Base-by-base conservation (phyloP, 2,329 filamentous ascomycete genomes). In the Xylogone sp. region DNA sequence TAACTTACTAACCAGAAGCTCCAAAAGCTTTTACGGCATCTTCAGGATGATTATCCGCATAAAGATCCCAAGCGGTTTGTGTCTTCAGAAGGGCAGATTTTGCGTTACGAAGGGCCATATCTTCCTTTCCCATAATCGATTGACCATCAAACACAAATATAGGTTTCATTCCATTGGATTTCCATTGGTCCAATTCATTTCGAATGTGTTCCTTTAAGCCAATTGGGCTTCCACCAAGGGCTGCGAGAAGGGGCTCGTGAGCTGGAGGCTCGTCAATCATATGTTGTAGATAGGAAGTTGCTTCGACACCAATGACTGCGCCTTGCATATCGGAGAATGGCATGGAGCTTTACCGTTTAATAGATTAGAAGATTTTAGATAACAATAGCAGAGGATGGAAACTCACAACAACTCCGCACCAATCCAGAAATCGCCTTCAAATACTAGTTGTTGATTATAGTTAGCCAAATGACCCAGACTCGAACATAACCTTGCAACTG, bases 81-180 rank as follows among this genome's bases (percentile, higher is more conserved):
- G 90, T 90, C 59, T 86, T 84, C 55, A 80, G 71, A 56, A 86
- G 84, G 58, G 90, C 87, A 24, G 77, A 76, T 46, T 79, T 79
- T 21, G 82, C 82, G 44, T 82, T 81, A 58, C 83, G 79, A 50
- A 87, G 77, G 21, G 84, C 75, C 53, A 85, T 77, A 45, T 88
- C 83, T 62, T 92, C 86, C 63, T 88, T 87, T 52, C 87, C 88
- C 39, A 84, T 84, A 54, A 91, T 80, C 39, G 90, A 83, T 62
- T 96, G 82, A 31, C 94, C 94, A 68, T 93, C 89, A 70, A 99
- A 99, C 48, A 99, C 79, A 68, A 99, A 97, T 56, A 95, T 75
- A 2, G 89, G 89, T n/a, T 76, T 82, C 48, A 96, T 86, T 19
- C 82, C 81, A 62, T 85, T 74, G 44, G 79, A 78, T 54, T 83